These are phyloP conservation scores for Fusarium tuaranense DNA, from an alignment of 2,329 filamentous ascomycete species.

Conservation along the genomic window DNA sequence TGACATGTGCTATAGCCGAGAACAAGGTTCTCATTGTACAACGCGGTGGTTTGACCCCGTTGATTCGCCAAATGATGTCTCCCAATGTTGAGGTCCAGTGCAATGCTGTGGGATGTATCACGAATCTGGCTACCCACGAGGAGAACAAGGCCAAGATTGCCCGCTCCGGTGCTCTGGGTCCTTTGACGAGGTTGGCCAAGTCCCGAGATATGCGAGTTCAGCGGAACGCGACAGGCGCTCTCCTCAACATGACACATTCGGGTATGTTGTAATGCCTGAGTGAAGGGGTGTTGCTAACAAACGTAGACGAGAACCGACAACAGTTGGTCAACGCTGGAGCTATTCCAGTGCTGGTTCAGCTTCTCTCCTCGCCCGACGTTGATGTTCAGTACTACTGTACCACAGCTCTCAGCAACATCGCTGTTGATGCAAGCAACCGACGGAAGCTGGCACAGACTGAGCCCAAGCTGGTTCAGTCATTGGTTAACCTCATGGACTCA, in stretches of 20 bases:
- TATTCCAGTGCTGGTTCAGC: slow-evolving; percentile 96
- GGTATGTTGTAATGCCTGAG: slow-evolving; percentile 66
- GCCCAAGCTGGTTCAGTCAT: slow-evolving; percentile 88
- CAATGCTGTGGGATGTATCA: slow-evolving; percentile 99
- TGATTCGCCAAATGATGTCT: slow-evolving; percentile 99
- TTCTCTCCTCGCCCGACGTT: slow-evolving; percentile 91
- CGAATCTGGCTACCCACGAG: slow-evolving; percentile 96
- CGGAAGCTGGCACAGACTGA: slow-evolving; percentile 93
- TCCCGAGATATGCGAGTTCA: slow-evolving; percentile 99
- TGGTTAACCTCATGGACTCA: slow-evolving; percentile 97
- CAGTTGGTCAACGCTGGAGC: slow-evolving; percentile 97
- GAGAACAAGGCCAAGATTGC: slow-evolving; percentile 99
- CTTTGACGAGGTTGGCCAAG: slow-evolving; percentile 91
- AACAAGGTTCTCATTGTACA: slow-evolving; percentile 98
- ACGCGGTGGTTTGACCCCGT: slow-evolving; percentile 86
- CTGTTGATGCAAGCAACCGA: slow-evolving; percentile 90
- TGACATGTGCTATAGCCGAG: slow-evolving; percentile 75
- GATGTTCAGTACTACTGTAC: slow-evolving; percentile 99
- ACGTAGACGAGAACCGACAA: slow-evolving; percentile 91
- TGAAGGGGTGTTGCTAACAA: slow-evolving; percentile 32
- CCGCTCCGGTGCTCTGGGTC: slow-evolving; percentile 89
- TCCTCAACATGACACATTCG: slow-evolving; percentile 99
- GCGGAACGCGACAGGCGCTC: slow-evolving; percentile 93
- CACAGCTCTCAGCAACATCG: slow-evolving; percentile 97
- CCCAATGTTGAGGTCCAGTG: slow-evolving; percentile 98